Evolutionary conservation across 2,329 filamentous ascomycete species (phyloP), one percentile per base, ranked within the genome.

Genomic region (Trichophyton verrucosum): DNA sequence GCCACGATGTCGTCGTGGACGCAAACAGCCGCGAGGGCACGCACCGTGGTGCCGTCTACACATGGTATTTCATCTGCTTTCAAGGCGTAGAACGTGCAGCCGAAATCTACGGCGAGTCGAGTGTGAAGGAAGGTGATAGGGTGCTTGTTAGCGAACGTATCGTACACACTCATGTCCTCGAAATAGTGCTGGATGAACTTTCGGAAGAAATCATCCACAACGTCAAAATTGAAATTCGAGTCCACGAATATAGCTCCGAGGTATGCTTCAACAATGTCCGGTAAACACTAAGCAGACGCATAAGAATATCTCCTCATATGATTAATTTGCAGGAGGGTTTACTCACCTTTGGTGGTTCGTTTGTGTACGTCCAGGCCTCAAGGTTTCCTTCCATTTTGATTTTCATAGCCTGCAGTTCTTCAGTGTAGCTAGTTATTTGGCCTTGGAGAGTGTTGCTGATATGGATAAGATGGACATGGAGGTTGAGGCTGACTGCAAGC

Each of bases 191-290:
- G 80, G 60, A 97, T 81, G 64, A 91, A 84, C 13, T 68, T 71
- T n/a, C 83, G 74, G 73, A 96, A 96, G 75, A 99, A 97, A 0
- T 71, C 70, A 64, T 87, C 83, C 0, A 97, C 87, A 17, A 85
- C 79, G 11, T 72, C 71, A 72, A 87, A 96, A 69, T 94, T 77
- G 74, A 92, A 97, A 53, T 81, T 78, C 0, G 89, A 87, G 73
- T 99, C 94, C 9, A 99, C 87, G 70, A 97, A 97, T 22, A 96
- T 80, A 20, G 92, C 92, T 1, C 91, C 94, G 2, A 96, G 76
- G 67, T 91, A 94, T 0, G 92, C 84, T 77, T 99, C 94, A 2
- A 97, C 79, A 42, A 96, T 83, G 72, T 99, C 94, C 0, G 91
- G 84, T 4, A 97, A 82, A 59, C 81, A 85, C 75, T 79, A 60